Evolutionary conservation across 1,284 basidiomycete species (phyloP), one percentile per base, ranked within the genome.

Genomic region (Leccinum fuscescens): DNA sequence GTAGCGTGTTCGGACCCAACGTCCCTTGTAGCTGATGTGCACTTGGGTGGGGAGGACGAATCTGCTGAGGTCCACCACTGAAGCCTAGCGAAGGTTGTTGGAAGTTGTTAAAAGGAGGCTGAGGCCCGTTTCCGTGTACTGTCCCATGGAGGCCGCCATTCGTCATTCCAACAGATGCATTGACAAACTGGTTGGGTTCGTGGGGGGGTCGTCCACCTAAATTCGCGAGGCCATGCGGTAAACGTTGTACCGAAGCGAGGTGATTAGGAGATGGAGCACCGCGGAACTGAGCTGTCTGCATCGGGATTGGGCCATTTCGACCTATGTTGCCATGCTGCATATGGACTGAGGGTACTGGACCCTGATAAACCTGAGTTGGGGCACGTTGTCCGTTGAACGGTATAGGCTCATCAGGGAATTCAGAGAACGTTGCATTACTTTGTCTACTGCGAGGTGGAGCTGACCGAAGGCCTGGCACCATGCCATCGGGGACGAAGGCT

Each of bases 201-300:
- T 91, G 89, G 6, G 90, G 90, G 29, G 90, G 89, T 7, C 90
- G 83, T 46, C 84, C 89, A 39, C 90, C 90, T 29, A 92, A 81
- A 67, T 91, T 91, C n/a, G 90, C 90, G 48, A 92, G 77, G 33
- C 90, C 90, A n/a, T 89, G 89, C 20, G 89, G 90, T 42, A 92
- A 74, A 54, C 89, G 83, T 69, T 90, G 82, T 57, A 76, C 77
- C 31, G 77, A 78, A 49, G 80, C 78, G 46, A 83, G 70, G 31
- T 80, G 73, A 64, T 78, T 82, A 57, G 89, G 88, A 27, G 88
- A 90, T 8, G 85, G 83, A 24, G 83, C 86, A 57, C 86, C 86
- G 27, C 90, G 88, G 75, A 82, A 89, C 42, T 86, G 85, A 56
- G 79, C 75, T 61, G 83, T 82, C 68, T 88, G 89, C 52, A 87